Evolutionary conservation across 2,329 filamentous ascomycete genomes (phyloP).

Genomic region (Alternaria consortialis): DNA sequence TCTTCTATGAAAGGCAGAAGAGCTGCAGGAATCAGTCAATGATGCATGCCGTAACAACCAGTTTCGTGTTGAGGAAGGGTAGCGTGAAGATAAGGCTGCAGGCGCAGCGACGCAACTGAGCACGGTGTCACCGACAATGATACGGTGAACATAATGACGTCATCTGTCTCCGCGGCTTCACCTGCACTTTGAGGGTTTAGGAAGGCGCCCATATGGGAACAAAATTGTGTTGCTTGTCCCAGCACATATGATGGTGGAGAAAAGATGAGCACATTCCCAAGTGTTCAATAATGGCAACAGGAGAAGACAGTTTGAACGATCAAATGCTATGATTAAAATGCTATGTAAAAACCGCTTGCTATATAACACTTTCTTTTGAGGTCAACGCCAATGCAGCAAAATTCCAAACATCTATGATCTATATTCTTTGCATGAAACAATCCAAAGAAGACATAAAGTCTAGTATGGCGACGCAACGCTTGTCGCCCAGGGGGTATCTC

Average conservation of each 20-base stretch:
- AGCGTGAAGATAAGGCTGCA: conserved; percentile 4
- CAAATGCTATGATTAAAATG: conserved; percentile 1
- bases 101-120: not conserved
- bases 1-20: not conserved
- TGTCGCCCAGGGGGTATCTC: not conserved
- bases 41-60: not conserved
- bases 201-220: not conserved
- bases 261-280: not conserved
- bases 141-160: not conserved
- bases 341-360: conserved; percentile 1
- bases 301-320: not conserved
- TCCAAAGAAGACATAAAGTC: not conserved
- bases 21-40: not conserved
- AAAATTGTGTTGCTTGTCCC: not conserved
- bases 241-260: not conserved
- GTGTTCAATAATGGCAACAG: not conserved
- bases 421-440: not conserved
- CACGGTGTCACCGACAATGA: not conserved
- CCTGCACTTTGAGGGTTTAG: not conserved
- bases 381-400: not conserved
- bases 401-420: conserved; percentile 1
- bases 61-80: not conserved
- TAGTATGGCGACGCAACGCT: not conserved
- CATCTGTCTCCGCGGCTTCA: not conserved
- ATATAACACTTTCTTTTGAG: conserved; percentile 3